Evolutionary conservation across 2,329 filamentous ascomycete species (phyloP), one percentile per base, ranked within the genome.

Genomic region (Diaporthe amygdali): DNA sequence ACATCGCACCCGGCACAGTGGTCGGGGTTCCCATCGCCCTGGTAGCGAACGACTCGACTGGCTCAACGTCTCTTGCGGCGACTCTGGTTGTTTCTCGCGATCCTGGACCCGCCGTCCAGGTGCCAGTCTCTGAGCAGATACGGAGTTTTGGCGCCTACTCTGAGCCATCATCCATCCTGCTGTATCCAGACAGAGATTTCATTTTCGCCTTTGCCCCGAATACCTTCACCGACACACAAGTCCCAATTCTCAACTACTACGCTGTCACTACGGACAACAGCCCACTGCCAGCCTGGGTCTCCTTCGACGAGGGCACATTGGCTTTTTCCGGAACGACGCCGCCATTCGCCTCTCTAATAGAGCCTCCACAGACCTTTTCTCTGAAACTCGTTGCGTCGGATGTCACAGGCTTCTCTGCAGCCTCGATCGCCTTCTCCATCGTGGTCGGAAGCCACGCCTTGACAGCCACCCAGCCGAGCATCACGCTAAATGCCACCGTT

Each of bases 271-370:
- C 85, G 6, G 89, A 96, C 77, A 93, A 93, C 77, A 93, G 93
- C n/a, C 94, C 95, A 44, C 83, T 97, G 44, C 95, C 95, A 25
- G 91, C 94, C 0, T 97, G 95, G 95, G 84, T 97, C 54, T 83
- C 83, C n/a, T 97, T 97, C 77, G 88, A 96, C 75, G 78, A 87
- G 1, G 78, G 78, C 2, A 85, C 81, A 0, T 82, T 97, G 47
- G 86, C 86, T 0, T 97, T 97, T 76, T 89, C 88, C 1, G 95
- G 95, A 30, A 88, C 82, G 41, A 92, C 92, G 2, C 94, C 94
- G 1, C 83, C 90, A 0, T 84, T 90, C 56, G 87, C 89, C 71
- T 90, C 89, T 34, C 84, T 92, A 12, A 81, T 90, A 44, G 88
- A 91, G 39, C 90, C 90, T 9, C 92, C 94, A 4, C 92, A 97